These are phyloP conservation scores for Agrocybe pediades DNA, from an alignment of 768 basidiomycete genomes.

Conservation along the genomic window DNA sequence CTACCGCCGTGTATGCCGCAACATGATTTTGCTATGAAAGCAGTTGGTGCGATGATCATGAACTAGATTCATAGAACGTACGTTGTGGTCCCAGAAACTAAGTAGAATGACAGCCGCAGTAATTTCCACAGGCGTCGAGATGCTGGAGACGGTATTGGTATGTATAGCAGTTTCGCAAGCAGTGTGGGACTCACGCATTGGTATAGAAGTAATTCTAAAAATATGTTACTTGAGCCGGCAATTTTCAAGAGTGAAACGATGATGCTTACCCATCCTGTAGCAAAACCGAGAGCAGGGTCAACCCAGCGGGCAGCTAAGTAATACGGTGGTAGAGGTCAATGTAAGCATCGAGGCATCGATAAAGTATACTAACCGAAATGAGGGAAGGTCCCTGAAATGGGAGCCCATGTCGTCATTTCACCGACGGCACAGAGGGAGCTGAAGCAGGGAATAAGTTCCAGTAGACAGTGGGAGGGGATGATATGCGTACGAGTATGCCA, in stretches of 20 bases:
- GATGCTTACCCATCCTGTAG: conserved; percentile 51
- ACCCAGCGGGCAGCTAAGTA: conserved; percentile 54
- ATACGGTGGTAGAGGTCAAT: background rate
- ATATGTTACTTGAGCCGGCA: background rate
- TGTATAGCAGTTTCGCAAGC: background rate
- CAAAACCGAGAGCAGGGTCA: conserved; percentile 59
- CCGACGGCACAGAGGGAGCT: conserved; percentile 68
- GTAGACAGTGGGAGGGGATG: background rate
- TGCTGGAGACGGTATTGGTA: conserved; percentile 30
- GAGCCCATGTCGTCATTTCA: conserved; percentile 82
- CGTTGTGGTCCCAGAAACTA: conserved; percentile 71
- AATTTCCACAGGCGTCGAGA: conserved; percentile 73
- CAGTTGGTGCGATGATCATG: background rate
- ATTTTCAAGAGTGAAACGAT: background rate
- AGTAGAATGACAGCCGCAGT: conserved; percentile 71
- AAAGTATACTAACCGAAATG: conserved; percentile 52
- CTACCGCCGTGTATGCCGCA: conserved; percentile 57
- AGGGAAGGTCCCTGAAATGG: conserved; percentile 78
- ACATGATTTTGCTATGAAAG: conserved; percentile 40
- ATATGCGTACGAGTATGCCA: conserved; percentile 58
- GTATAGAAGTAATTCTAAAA: conserved; percentile 45
- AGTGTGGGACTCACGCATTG: conserved; percentile 32
- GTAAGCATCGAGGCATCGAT: background rate
- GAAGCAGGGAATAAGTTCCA: background rate
- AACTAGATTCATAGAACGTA: conserved; percentile 25